Conservation (phyloP, 768 basidiomycete species). For the Ramaria sp. region DNA sequence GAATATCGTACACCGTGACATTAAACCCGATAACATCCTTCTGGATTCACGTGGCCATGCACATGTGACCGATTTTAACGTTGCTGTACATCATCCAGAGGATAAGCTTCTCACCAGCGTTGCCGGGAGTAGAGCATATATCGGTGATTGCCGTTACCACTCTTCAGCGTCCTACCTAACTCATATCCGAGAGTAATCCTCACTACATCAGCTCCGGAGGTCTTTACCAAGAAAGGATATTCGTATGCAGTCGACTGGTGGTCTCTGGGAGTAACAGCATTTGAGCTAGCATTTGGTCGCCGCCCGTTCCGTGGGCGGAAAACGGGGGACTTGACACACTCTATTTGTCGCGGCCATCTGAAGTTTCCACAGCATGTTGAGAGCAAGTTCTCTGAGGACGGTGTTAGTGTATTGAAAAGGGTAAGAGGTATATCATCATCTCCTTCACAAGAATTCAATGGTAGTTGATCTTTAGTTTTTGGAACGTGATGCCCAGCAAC, state of each 20-base stretch:
- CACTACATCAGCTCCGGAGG: constrained; percentile 22
- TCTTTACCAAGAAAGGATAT: constrained; percentile 85
- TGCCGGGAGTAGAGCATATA: constrained; percentile 42
- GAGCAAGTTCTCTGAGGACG: constrained; percentile 65
- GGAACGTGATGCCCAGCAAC: constrained; percentile 72
- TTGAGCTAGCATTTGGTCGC: constrained; percentile 64
- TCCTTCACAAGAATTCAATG: not conserved
- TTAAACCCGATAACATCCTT: constrained; percentile 43
- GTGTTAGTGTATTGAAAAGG: constrained; percentile 22
- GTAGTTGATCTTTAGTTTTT: constrained; percentile 45
- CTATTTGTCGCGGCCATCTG: constrained; percentile 63
- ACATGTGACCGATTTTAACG: constrained; percentile 44
- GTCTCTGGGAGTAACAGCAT: constrained; percentile 86
- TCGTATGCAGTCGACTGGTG: constrained; percentile 93
- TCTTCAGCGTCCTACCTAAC: not conserved
- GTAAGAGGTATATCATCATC: not conserved
- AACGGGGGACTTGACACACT: constrained; percentile 77
- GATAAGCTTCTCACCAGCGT: constrained; percentile 34
- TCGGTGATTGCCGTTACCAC: constrained; percentile 25
- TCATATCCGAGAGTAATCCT: too few species aligned
- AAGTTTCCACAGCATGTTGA: constrained; percentile 44
- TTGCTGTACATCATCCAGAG: constrained; percentile 39
- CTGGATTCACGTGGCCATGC: constrained; percentile 41
- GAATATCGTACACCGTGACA: constrained; percentile 39
- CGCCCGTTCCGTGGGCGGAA: constrained; percentile 87